Conservation (phyloP, 2,329 filamentous ascomycete genomes). For the Epichloe baconii region DNA sequence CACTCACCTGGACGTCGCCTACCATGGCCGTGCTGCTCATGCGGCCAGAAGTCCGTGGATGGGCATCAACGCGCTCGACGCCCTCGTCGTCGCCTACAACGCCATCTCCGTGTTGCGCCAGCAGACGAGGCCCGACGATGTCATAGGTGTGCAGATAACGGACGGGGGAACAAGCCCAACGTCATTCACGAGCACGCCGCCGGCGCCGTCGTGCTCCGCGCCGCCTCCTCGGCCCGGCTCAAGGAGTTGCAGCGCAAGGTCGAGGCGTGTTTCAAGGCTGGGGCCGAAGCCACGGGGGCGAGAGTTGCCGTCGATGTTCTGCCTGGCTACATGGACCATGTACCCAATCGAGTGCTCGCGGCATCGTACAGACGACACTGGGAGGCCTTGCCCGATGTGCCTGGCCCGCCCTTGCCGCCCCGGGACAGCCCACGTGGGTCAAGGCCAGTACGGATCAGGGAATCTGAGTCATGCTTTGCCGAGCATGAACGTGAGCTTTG, state of each 20-base stretch:
- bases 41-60: constrained; percentile 42
- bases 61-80: constrained; percentile 45
- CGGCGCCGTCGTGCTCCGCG: constrained; percentile 31
- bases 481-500: constrained; percentile 38
- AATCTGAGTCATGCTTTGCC: constrained; percentile 45
- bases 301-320: constrained; percentile 25
- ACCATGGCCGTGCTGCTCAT: constrained; percentile 40
- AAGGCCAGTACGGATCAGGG: constrained; percentile 43
- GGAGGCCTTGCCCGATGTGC: constrained; percentile 18
- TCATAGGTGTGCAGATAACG: constrained; percentile 36
- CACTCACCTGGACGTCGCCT: constrained; percentile 34
- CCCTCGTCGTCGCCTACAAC: constrained; percentile 34
- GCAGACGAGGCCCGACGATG: constrained; percentile 38
- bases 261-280: constrained; percentile 24
- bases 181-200: constrained; percentile 39
- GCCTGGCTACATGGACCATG: constrained; percentile 38
- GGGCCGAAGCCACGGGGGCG: constrained; percentile 30
- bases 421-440: constrained; percentile 13
- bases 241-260: constrained; percentile 27
- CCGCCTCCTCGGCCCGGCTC: constrained; percentile 27
- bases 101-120: constrained; percentile 38
- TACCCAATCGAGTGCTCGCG: constrained; percentile 38
- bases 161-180: constrained; percentile 39
- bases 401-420: constrained; percentile 20
- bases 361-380: constrained; percentile 30